Conservation (phyloP, 2,329 filamentous ascomycete genomes). For the Phyllosticta citribraziliensis region DNA sequence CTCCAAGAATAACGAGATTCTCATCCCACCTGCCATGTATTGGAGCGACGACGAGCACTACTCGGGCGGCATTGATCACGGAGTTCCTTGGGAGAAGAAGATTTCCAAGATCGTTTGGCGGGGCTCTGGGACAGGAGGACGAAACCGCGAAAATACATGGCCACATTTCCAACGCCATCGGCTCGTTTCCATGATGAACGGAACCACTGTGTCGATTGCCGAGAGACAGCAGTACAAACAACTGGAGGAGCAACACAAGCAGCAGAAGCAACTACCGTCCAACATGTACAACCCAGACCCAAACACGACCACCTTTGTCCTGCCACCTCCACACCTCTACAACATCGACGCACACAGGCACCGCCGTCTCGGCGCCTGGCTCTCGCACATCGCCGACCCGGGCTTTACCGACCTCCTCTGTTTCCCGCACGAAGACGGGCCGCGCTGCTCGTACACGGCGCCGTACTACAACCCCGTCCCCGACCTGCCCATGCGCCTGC, state of each 20-base stretch:
- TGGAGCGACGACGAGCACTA: slow-evolving; percentile 37
- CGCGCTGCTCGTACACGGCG: slow-evolving; percentile 38
- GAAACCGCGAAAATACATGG: slow-evolving; percentile 50
- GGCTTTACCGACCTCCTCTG: slow-evolving; percentile 37
- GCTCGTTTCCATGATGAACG: slow-evolving; percentile 64
- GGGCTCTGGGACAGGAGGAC: slow-evolving; percentile 38
- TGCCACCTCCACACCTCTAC: slow-evolving; percentile 23
- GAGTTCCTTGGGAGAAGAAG: slow-evolving; percentile 34
- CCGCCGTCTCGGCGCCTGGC: slow-evolving; percentile 29
- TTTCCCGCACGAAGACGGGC: slow-evolving; percentile 27
- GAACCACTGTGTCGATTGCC: slow-evolving; percentile 44
- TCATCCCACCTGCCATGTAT: slow-evolving; percentile 42
- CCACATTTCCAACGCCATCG: slow-evolving; percentile 64
- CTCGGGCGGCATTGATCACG: slow-evolving; percentile 30
- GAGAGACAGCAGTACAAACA: slow-evolving; percentile 24
- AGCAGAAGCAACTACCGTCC: not conserved
- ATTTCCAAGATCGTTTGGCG: slow-evolving; percentile 36
- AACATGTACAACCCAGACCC: not conserved
- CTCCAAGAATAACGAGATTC: slow-evolving; percentile 42
- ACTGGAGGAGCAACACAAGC: slow-evolving; percentile 1
- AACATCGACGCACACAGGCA: slow-evolving; percentile 29
- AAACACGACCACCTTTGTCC: slow-evolving; percentile 24
- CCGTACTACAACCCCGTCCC: slow-evolving; percentile 27
- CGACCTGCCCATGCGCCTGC: slow-evolving; percentile 29
- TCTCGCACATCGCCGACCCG: slow-evolving; percentile 30